Conservation (phyloP, 2,329 filamentous ascomycete genomes). For the Pyrenophora teres region DNA sequence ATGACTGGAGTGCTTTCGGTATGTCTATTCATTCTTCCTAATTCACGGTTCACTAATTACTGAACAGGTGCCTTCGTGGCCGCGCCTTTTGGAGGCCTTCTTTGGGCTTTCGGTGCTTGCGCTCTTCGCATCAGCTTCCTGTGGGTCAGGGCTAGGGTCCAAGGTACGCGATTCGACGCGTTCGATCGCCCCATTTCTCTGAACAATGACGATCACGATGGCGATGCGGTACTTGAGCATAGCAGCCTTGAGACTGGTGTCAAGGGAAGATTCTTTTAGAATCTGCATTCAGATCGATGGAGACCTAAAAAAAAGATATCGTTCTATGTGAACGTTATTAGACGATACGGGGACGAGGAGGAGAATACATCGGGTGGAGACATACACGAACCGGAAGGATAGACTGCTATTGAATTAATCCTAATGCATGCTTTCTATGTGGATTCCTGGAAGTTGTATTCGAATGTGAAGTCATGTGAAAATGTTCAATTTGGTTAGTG, state of each 20-base stretch:
- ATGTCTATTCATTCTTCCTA: constrained; percentile 6
- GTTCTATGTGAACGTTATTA: no score
- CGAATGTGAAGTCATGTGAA: no score
- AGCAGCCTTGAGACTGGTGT: constrained; percentile 25
- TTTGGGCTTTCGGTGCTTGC: constrained; percentile 71
- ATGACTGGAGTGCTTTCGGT: constrained; percentile 82
- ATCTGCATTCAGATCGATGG: no score
- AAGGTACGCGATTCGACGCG: constrained; percentile 68
- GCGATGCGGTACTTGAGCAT: constrained; percentile 32
- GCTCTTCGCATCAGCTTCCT: constrained; percentile 63
- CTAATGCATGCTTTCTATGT: no score
- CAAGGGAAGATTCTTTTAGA: constrained; percentile 43
- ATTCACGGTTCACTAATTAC: constrained; percentile 9
- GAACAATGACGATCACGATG: constrained; percentile 29
- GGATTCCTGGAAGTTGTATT: no score
- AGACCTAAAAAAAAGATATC: no score
- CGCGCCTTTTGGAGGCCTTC: constrained; percentile 73
- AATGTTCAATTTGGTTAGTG: no score
- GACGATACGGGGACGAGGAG: no score
- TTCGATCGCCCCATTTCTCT: constrained; percentile 57
- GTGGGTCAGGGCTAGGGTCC: constrained; percentile 61
- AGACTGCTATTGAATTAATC: no score
- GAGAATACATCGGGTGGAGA: no score
- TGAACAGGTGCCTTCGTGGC: constrained; percentile 70
- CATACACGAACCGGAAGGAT: no score